Evolutionary conservation across 306 rosid species (phyloP).

Genomic region (Malus sieversii): DNA sequence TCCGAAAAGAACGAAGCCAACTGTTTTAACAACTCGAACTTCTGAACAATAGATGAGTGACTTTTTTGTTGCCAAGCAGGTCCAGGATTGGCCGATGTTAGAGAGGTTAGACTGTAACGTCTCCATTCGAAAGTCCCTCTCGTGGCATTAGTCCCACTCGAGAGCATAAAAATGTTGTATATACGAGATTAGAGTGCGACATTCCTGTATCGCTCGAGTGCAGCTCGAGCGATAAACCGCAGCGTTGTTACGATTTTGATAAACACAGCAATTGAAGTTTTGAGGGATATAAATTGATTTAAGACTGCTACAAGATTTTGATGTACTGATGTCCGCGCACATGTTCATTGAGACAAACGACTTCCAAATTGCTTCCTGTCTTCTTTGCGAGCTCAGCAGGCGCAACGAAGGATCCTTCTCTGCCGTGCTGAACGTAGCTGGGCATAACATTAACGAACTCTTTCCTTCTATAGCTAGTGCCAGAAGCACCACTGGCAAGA

Average conservation of each 20-base stretch:
- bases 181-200: not conserved
- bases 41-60: conserved; percentile 3
- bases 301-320: not conserved
- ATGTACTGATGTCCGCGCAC: conserved; percentile 43
- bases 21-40: conserved; percentile 25
- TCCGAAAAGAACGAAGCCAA: conserved; percentile 45
- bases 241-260: not conserved
- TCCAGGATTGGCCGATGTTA: not conserved
- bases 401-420: conserved; percentile 76
- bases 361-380: conserved; percentile 46
- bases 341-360: conserved; percentile 37
- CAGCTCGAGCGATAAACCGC: not conserved
- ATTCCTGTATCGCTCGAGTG: not conserved
- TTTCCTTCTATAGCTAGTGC: conserved; percentile 83
- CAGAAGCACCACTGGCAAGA: conserved; percentile 80
- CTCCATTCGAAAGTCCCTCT: not conserved
- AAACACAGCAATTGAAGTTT: not conserved
- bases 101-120: not conserved
- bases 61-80: not conserved
- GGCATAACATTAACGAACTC: conserved; percentile 76
- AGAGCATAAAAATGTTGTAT: not conserved
- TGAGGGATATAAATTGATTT: not conserved
- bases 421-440: conserved; percentile 62
- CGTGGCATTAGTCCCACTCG: not conserved
- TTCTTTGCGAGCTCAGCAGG: conserved; percentile 56